Evolutionary conservation across 441 rosid genomes (phyloP), one percentile per base, ranked within the genome.

Genomic region (Viola pubescens): DNA sequence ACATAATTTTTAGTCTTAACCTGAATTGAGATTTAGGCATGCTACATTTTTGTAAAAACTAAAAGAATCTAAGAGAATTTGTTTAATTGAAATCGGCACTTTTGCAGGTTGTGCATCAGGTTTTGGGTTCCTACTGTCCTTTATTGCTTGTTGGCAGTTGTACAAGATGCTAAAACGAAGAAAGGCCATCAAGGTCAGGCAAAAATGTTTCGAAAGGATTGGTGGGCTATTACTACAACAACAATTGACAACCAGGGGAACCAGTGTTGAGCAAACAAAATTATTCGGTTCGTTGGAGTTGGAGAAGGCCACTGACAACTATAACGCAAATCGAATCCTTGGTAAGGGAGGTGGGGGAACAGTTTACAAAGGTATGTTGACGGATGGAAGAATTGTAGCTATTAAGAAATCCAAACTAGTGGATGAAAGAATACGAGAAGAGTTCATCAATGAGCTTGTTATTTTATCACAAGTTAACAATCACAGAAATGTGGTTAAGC

Each of bases 261-360:
- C n/a, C n/a, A n/a, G n/a, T 7, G 44, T 54, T 39, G 58, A 54
- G 34, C 44, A 38, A 11, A 12, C 19, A 11, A 54, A 54, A 0
- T 6, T 54, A 5, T 39, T 54, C 12, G 3, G 4, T 38, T 12
- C 45, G 0, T 6, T 11, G 43, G 57, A 54, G 4, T 37, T 54
- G 14, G 57, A 11, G 43, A 38, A 54, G 57, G 57, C 43, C 16
- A 39, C 58, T 5, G 46, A 39, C 44, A 9, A 54, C 44, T 54
- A 54, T 14, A 7, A 54, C 11, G 58, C 0, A 8, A 12, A n/a
- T 38, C 44, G 58, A 54, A 39, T 54, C 14, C 8, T 39, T 4
- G 58, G 46, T 7, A 26, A 54, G 11, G 45, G 58, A 54, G 45
- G 58, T 7, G 44, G 38, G 38, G 58, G 58, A 54, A 54, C 58